phyloP scores from a whole-genome alignment of 495 filamentous ascomycete species.

The Lasiosphaeris hirsuta region DNA sequence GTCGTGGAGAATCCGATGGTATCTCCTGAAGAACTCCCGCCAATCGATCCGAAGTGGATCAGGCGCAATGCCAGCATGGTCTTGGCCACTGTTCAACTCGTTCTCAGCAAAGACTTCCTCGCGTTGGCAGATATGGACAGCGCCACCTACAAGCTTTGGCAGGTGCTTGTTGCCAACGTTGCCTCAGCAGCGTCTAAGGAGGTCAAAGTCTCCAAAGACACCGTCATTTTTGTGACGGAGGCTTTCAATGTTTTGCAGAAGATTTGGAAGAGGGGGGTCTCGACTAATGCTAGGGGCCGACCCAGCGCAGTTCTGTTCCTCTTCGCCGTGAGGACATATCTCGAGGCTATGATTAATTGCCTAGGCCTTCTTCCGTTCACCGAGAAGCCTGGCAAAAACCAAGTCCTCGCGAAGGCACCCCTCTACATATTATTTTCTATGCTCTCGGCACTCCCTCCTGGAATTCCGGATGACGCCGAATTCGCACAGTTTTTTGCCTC shows the following conservation, averaged over 20 bases:
- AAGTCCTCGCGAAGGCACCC: conserved; percentile 37
- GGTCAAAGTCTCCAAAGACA: conserved; percentile 81
- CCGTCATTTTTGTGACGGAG: conserved; percentile 71
- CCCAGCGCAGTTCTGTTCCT: conserved; percentile 48
- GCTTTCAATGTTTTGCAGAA: conserved; percentile 63
- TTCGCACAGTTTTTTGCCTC: conserved; percentile 38
- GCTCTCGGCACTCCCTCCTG: conserved; percentile 41
- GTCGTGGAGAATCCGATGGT: conserved; percentile 57
- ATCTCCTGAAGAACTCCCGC: conserved; percentile 67
- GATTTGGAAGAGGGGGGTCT: conserved; percentile 55
- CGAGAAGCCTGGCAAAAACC: conserved; percentile 57
- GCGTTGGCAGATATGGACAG: conserved; percentile 43
- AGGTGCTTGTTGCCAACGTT: conserved; percentile 61
- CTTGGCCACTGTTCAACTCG: conserved; percentile 59
- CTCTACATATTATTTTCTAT: conserved; percentile 50
- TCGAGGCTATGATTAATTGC: conserved; percentile 58
- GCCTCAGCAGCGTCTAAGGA: conserved; percentile 81
- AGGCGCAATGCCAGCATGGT: conserved; percentile 62
- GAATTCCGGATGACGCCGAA: conserved; percentile 40
- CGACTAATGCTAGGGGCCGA: conserved; percentile 17
- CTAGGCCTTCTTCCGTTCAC: conserved; percentile 75
- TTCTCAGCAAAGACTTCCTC: conserved; percentile 58
- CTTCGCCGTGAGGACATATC: conserved; percentile 55
- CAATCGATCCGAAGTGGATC: conserved; percentile 84
- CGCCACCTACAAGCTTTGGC: conserved; percentile 61